A percentile compares a stretch with the other conserved stretches of the same genome.
Evolutionary conservation across 345 rosid species (phyloP).

Genomic region (Arabis hirsuta): DNA sequence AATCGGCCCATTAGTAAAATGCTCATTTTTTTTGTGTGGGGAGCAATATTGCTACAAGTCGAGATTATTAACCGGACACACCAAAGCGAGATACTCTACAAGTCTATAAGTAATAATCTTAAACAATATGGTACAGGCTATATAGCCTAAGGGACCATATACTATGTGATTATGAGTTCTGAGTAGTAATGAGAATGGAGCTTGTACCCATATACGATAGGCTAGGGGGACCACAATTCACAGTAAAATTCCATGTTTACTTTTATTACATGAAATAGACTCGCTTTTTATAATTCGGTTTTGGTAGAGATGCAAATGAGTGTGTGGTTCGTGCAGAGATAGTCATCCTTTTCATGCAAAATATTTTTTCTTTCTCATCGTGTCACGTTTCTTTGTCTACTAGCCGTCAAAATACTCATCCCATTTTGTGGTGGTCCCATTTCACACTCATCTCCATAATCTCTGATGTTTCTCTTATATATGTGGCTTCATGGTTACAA

Average conservation of each 20-base stretch:
- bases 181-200: neutral
- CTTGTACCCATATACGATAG: neutral
- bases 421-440: slow-evolving; percentile 40
- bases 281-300: neutral
- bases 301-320: slow-evolving; percentile 20
- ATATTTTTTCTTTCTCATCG: slow-evolving; percentile 21
- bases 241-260: slow-evolving; percentile 23
- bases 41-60: too few species aligned
- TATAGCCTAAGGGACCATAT: too few species aligned
- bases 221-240: slow-evolving; percentile 27
- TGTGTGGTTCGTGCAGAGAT: slow-evolving; percentile 32
- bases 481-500: slow-evolving; percentile 17
- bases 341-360: slow-evolving; percentile 42
- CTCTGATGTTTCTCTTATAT: neutral
- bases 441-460: slow-evolving; percentile 29
- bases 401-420: slow-evolving; percentile 41
- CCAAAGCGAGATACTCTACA: neutral
- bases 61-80: too few species aligned
- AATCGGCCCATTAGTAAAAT: neutral
- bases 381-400: slow-evolving; percentile 42
- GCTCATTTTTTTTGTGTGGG: neutral
- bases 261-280: neutral
- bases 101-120: neutral
- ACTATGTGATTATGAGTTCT: neutral
- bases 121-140: too few species aligned